A percentile compares a stretch with the other conserved stretches of the same genome.
Evolutionary conservation across 139 green algal genomes (phyloP).

Genomic region (Coelastrella sp.): DNA sequence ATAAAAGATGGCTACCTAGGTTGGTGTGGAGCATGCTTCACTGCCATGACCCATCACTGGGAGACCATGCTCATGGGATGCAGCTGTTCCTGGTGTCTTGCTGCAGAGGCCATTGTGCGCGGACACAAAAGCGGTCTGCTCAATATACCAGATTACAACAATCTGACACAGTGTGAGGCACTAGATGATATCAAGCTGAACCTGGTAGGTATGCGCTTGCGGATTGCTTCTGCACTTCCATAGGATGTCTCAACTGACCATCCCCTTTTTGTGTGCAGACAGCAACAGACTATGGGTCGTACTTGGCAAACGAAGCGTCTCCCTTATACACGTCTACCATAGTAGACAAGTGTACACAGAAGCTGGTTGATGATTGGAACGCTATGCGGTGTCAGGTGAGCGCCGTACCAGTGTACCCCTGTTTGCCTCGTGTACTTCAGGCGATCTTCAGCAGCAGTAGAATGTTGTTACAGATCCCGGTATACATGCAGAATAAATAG

Average conservation of each 20-base stretch:
- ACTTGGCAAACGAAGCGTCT: constrained; percentile 92
- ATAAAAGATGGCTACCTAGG: constrained; percentile 97
- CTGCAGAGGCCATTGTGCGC: constrained; percentile 94
- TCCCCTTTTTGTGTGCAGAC: constrained; percentile 71
- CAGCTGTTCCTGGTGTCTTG: too few relatives aligned
- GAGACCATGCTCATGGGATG: too few relatives aligned
- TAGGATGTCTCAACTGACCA: too few relatives aligned
- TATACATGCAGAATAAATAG: too few relatives aligned
- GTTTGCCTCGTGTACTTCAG: too few relatives aligned
- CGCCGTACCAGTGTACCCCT: too few relatives aligned
- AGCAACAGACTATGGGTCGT: constrained; percentile 92
- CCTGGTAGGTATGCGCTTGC: constrained; percentile 77
- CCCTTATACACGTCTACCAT: constrained; percentile 94
- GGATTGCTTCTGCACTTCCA: too few relatives aligned
- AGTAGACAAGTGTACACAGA: constrained; percentile 96
- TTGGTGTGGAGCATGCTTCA: too few relatives aligned
- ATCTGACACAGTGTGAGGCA: constrained; percentile 96
- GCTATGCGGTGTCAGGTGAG: constrained; percentile 86
- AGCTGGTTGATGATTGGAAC: constrained; percentile 98
- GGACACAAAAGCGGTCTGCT: constrained; percentile 92
- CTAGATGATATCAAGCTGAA: constrained; percentile 99
- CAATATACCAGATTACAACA: constrained; percentile 96
- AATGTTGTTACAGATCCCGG: too few relatives aligned
- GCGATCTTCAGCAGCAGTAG: too few relatives aligned
- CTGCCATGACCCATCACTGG: too few relatives aligned